A percentile compares a stretch with the other conserved stretches of the same genome.
phyloP scores from a whole-genome alignment of 345 rosid genomes.

The Gossypium sturtianum region DNA sequence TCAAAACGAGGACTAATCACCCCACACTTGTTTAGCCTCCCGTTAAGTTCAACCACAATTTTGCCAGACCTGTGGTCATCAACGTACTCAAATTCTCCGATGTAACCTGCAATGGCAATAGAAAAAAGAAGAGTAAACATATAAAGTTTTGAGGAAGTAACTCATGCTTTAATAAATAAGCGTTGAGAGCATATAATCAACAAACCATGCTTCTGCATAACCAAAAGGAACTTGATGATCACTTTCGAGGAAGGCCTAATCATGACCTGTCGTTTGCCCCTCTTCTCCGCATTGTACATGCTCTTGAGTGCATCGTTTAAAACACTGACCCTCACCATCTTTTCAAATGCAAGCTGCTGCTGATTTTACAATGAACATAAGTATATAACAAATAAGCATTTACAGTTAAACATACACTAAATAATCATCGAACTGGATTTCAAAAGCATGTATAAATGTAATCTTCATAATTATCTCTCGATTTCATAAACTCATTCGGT shows the following conservation, averaged over 20 bases:
- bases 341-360: slow-evolving; percentile 22
- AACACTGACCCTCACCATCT: slow-evolving; percentile 74
- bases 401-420: background rate
- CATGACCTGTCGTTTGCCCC: slow-evolving; percentile 80
- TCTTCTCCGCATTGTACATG: slow-evolving; percentile 81
- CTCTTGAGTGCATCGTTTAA: slow-evolving; percentile 84
- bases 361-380: background rate
- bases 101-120: slow-evolving; percentile 44
- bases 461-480: background rate
- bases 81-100: slow-evolving; percentile 80
- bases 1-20: slow-evolving; percentile 50
- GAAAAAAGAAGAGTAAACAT: background rate
- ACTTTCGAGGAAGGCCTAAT: slow-evolving; percentile 86
- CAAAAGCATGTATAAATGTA: background rate
- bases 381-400: background rate
- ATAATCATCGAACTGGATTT: background rate
- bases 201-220: slow-evolving; percentile 84
- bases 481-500: background rate
- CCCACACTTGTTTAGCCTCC: slow-evolving; percentile 78
- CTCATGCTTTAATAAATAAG: background rate
- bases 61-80: slow-evolving; percentile 86
- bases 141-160: background rate
- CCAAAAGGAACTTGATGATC: slow-evolving; percentile 72
- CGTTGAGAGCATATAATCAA: background rate
- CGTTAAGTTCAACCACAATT: slow-evolving; percentile 75